Base-by-base conservation (phyloP, 805 yeast species). In the Priceomyces melissophilus region DNA sequence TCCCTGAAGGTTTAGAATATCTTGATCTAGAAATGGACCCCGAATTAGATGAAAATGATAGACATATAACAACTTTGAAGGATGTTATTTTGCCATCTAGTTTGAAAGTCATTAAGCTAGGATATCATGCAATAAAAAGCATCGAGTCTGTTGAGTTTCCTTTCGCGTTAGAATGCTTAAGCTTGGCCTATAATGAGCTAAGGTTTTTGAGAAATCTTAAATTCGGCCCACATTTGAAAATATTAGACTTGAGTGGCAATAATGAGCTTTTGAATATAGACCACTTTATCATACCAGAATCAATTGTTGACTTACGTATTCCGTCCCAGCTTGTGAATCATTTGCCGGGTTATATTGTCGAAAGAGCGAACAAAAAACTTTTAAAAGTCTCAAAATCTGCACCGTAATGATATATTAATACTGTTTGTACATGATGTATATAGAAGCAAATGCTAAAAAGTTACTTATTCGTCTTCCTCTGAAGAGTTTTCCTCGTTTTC, bases 401-500 rank as follows among this genome's bases (percentile, higher is more conserved):
- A 30, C 60, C 63, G 11, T 55, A 39, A 39, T 48, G 42, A 38
- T 8, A 25, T 28, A 38, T 28, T 35, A 32, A 37, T 16, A 32
- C 37, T 27, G 20, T 34, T 28, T 20, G 12, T 27, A 25, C 20
- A 26, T 35, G 20, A 12, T 26, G 27, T 26, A 35, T 35, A 35
- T 12, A 16, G 15, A 37, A 28, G 33, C 23, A n/a, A 27, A 29
- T 23, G 31, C 30, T 29, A 12, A 36, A 26, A 30, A 41, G 30
- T 37, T 57, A 54, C 39, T 65, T 67, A 23, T 67, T 82, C 93
- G 52, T 86, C 95, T 43, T 85, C 90, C 37, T 88, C 84, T 44
- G 86, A 89, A 55, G 83, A 82, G 61, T 82, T 81, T 60, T 86
- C 90, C 64, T 87, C 96, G 60, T 84, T 76, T 72, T 88, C 97